phyloP scores from a whole-genome alignment of 441 rosid species.

The Erysimum pusillum region DNA sequence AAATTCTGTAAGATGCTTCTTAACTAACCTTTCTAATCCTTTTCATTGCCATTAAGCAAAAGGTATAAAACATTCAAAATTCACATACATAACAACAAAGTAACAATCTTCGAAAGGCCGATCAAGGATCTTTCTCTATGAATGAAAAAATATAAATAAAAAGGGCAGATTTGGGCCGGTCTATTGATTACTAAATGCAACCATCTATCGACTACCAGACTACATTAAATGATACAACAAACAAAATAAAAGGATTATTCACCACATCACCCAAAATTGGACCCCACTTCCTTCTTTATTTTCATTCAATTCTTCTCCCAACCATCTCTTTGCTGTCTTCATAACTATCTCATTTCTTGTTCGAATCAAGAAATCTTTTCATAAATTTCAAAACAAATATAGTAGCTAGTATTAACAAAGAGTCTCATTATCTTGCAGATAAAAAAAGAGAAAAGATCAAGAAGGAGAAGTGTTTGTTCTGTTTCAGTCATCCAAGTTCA shows the following conservation, averaged over 20 bases:
- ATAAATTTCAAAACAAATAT: not conserved
- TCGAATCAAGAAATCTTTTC: conserved; percentile 33
- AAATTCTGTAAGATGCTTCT: not conserved
- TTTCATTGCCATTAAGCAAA: not conserved
- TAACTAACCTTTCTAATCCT: not conserved
- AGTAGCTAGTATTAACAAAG: not conserved
- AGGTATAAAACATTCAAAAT: not conserved
- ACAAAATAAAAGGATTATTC: conserved; percentile 15
- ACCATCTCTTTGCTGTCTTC: conserved; percentile 51
- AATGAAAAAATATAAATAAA: conserved; percentile 3
- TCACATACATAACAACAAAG: too few relatives aligned
- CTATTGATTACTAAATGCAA: conserved; percentile 46
- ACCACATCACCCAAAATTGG: conserved; percentile 33
- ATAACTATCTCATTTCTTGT: conserved; percentile 49
- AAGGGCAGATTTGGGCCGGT: conserved; percentile 18
- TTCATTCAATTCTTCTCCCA: conserved; percentile 52
- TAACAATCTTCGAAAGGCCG: too few relatives aligned
- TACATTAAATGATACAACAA: conserved; percentile 40
- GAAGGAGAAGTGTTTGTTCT: conserved; percentile 41
- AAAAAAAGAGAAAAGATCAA: not conserved
- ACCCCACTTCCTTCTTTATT: conserved; percentile 36
- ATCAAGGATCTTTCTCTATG: not conserved
- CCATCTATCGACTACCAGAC: conserved; percentile 48
- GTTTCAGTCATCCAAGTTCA: conserved; percentile 45
- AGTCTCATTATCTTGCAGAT: conserved; percentile 27